These are phyloP conservation scores for Tuber microsphaerosporum DNA, from an alignment of 495 filamentous ascomycete species.

Conservation along the genomic window DNA sequence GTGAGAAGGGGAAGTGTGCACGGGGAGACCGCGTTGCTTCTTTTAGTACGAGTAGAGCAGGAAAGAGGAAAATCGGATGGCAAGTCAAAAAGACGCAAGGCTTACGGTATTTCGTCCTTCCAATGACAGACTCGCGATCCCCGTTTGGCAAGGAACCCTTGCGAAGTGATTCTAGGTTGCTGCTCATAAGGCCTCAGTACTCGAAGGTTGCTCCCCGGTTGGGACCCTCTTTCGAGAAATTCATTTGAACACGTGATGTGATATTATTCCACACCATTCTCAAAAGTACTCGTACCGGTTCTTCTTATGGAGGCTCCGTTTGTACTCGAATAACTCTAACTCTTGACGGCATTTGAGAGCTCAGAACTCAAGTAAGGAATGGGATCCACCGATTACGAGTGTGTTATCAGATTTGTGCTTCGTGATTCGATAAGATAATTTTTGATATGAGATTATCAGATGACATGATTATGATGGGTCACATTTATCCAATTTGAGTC, in stretches of 20 bases:
- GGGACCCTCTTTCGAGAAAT: not conserved
- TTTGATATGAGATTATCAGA: slow-evolving; percentile 20
- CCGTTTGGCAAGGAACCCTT: not conserved
- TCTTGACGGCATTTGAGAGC: too few relatives aligned
- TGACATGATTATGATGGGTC: slow-evolving; percentile 21
- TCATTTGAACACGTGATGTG: slow-evolving; percentile 1
- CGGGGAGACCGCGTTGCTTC: not conserved
- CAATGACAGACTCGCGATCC: not conserved
- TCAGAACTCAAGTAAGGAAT: not conserved
- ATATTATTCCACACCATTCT: not conserved
- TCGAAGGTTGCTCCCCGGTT: not conserved
- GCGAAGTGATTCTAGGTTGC: not conserved
- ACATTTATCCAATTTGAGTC: slow-evolving; percentile 3
- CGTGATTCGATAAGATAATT: slow-evolving; percentile 21
- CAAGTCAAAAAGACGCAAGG: not conserved
- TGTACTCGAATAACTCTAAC: not conserved
- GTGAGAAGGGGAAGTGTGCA: not conserved
- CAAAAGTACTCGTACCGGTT: too few relatives aligned
- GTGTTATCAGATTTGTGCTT: slow-evolving; percentile 17
- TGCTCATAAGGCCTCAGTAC: not conserved
- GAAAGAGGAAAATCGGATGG: not conserved
- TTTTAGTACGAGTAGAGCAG: not conserved
- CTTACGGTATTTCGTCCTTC: not conserved
- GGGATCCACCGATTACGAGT: not conserved
- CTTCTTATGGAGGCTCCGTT: not conserved